Conservation (phyloP, 805 yeast genomes). For the Yarrowia phangngaensis region DNA sequence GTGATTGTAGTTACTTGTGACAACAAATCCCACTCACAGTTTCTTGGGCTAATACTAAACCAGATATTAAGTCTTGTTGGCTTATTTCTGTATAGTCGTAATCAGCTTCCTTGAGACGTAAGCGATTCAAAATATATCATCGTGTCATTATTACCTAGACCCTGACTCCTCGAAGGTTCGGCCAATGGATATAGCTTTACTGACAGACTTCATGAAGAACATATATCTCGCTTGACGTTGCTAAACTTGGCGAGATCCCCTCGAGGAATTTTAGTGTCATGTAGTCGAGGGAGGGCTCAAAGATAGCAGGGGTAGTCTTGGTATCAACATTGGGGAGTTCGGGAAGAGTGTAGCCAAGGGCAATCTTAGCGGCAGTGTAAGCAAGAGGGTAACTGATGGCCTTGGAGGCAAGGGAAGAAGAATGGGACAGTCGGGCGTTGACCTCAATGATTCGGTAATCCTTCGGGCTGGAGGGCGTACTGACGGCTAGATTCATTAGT, state of each 20-base stretch:
- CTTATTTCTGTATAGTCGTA: too few relatives aligned
- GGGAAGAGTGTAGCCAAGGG: slow-evolving; percentile 88
- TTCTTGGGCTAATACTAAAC: too few relatives aligned
- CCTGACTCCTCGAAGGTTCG: slow-evolving; percentile 97
- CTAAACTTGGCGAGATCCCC: slow-evolving; percentile 97
- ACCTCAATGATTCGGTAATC: slow-evolving; percentile 97
- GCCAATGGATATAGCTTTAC: slow-evolving; percentile 99
- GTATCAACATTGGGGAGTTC: slow-evolving; percentile 96
- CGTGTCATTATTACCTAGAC: too few relatives aligned
- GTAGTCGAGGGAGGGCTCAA: slow-evolving; percentile 95
- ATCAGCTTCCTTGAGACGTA: too few relatives aligned
- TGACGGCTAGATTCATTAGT: slow-evolving; percentile 99
- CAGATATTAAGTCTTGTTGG: too few relatives aligned
- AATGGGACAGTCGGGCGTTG: slow-evolving; percentile 93
- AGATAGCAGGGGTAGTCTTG: slow-evolving; percentile 90
- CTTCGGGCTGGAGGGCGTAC: slow-evolving; percentile 93
- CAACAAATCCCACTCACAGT: too few relatives aligned
- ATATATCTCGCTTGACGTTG: slow-evolving; percentile 89
- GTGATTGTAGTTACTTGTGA: too few relatives aligned
- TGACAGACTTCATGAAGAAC: slow-evolving; percentile 96
- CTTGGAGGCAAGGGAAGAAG: slow-evolving; percentile 96
- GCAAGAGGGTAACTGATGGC: slow-evolving; percentile 99
- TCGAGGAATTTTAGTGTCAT: slow-evolving; percentile 94
- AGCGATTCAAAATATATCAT: too few relatives aligned
- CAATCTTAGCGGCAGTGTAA: slow-evolving; percentile 97